Percentiles rank a stretch among this genome's conserved stretches.
Conservation (phyloP, 805 yeast genomes). For the Schwanniomyces vanrijiae region DNA sequence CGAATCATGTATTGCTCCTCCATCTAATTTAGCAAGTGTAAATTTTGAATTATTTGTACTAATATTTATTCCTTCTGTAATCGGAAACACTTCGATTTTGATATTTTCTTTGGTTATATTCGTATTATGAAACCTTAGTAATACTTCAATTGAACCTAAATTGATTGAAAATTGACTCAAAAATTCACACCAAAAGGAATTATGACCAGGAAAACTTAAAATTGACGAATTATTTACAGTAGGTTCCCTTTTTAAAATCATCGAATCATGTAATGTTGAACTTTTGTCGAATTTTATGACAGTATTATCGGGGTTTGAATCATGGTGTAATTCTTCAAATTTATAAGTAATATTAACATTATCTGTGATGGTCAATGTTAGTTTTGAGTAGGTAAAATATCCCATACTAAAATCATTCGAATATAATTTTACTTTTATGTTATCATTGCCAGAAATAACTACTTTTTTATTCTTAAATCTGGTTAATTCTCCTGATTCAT, state of each 20-base stretch:
- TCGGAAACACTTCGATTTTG: constrained; percentile 11
- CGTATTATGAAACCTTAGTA: constrained; percentile 28
- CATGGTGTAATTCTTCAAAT: background rate
- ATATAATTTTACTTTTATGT: constrained; percentile 16
- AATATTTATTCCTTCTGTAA: constrained; percentile 14
- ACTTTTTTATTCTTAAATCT: constrained; percentile 10
- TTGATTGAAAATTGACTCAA: constrained; percentile 21
- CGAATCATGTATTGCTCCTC: constrained; percentile 16
- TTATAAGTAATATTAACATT: constrained; percentile 17
- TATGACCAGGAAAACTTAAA: constrained; percentile 13
- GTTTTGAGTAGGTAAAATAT: constrained; percentile 20
- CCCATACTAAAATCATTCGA: constrained; percentile 35
- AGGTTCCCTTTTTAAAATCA: background rate
- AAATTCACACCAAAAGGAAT: constrained; percentile 28
- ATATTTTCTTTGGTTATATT: constrained; percentile 30
- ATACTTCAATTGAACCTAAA: constrained; percentile 26
- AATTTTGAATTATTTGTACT: background rate
- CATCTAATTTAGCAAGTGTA: constrained; percentile 5
- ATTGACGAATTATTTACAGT: background rate
- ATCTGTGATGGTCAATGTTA: constrained; percentile 14
- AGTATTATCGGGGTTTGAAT: constrained; percentile 4
- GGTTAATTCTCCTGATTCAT: constrained; percentile 9
- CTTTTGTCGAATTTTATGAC: constrained; percentile 3
- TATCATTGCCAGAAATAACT: constrained; percentile 3
- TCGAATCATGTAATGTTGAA: constrained; percentile 10